Conservation (phyloP, 768 basidiomycete species). For the Mycena venus region DNA sequence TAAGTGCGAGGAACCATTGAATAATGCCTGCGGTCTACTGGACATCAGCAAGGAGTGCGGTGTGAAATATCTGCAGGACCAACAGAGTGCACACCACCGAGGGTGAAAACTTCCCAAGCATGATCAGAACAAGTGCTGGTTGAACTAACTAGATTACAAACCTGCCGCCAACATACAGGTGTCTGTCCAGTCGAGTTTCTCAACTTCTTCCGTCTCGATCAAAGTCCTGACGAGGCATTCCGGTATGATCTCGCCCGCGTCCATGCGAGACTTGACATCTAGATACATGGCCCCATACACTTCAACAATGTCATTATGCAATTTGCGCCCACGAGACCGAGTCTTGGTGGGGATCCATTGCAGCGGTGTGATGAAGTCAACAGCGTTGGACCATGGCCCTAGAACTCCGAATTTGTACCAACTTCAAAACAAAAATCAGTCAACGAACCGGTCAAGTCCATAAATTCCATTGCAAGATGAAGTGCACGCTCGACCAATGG, state of each 20-base stretch:
- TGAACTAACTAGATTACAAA: too few species aligned
- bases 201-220: slow-evolving; percentile 41
- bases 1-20: slow-evolving; percentile 48
- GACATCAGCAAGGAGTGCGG: background rate
- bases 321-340: slow-evolving; percentile 29
- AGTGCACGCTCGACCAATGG: slow-evolving; percentile 37
- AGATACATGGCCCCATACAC: slow-evolving; percentile 50
- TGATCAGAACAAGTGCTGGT: too few species aligned
- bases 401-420: background rate
- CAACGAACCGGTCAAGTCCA: slow-evolving; percentile 35
- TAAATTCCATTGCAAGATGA: slow-evolving; percentile 40
- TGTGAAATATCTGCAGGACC: background rate
- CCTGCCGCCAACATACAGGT: slow-evolving; percentile 46
- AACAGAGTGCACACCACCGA: slow-evolving; percentile 50
- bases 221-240: slow-evolving; percentile 50
- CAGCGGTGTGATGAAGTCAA: slow-evolving; percentile 39
- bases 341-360: slow-evolving; percentile 38
- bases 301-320: slow-evolving; percentile 41
- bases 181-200: slow-evolving; percentile 49
- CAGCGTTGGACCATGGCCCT: slow-evolving; percentile 39
- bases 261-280: slow-evolving; percentile 43
- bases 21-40: slow-evolving; percentile 48
- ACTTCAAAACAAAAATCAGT: background rate
- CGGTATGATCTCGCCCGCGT: slow-evolving; percentile 46
- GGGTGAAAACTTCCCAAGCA: slow-evolving; percentile 49